Evolutionary conservation across 2,329 filamentous ascomycete species (phyloP), one percentile per base, ranked within the genome.

Genomic region (Ceratocystis cacaofunesta): DNA sequence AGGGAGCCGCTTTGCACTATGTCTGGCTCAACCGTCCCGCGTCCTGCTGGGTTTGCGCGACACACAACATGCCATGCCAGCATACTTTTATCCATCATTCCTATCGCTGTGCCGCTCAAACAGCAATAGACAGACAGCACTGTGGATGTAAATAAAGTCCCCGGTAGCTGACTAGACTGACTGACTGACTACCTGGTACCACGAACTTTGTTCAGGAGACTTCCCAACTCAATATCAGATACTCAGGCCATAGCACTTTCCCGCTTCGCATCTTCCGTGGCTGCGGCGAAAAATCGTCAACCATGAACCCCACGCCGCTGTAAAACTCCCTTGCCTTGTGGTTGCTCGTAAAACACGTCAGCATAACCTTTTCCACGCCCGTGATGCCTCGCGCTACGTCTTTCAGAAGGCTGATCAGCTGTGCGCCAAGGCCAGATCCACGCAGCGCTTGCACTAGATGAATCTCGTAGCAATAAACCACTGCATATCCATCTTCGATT

Each of bases 401-500:
- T 60, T 81, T 79, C 6, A 83, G 78, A 67, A 83, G 75, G 1
- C 73, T 71, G 76, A 92, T 83, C 48, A 92, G 76, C 12, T 79
- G 74, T 12, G 72, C 76, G 1, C 85, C 87, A 1, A 92, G 75
- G 0, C 88, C 87, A 15, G 81, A 83, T 76, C 85, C 79, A 69
- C 82, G 81, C 3, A 88, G 72, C 1, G 77, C 74, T 1, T 78
- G 74, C 46, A 77, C 74, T 2, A 92, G 79, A 71, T 92, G 88
- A 44, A 92, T 83, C 74, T 92, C 88, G 72, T 91, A 92, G 73
- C 88, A 86, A 73, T 91, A 92, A 22, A 90, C 72, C 1, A 91
- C 87, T 0, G 84, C 78, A 67, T 83, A 75, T 1, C 79, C 79
- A 68, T 85, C 83, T 71, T 90, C 87, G 70, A 82, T 82, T 1